These are phyloP conservation scores for Colletotrichum truncatum DNA, from an alignment of 2,329 filamentous ascomycete genomes.

Conservation along the genomic window DNA sequence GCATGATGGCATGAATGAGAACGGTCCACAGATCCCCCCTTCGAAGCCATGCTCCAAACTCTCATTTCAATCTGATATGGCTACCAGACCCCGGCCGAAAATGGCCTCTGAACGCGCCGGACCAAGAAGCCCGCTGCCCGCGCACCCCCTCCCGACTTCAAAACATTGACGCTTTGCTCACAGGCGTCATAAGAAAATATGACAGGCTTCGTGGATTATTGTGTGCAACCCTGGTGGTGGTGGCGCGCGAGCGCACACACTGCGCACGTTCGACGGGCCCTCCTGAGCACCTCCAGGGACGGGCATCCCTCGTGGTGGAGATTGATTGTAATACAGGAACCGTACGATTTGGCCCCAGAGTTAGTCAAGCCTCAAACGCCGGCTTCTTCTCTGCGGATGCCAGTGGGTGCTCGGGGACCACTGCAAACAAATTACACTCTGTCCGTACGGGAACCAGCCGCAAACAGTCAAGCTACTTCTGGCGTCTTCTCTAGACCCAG, in stretches of 20 bases:
- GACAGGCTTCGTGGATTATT: background rate
- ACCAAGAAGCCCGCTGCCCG: background rate
- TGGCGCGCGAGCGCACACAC: background rate
- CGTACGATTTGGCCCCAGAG: background rate
- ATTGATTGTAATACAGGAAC: background rate
- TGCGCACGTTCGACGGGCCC: background rate
- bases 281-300: background rate
- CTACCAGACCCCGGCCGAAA: background rate
- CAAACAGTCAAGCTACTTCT: too few relatives aligned
- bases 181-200: background rate
- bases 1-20: background rate
- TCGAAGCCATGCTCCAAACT: background rate
- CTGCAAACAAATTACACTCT: background rate
- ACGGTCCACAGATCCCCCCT: background rate
- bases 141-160: background rate
- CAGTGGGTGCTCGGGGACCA: background rate
- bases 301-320: background rate
- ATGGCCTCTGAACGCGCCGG: background rate
- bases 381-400: background rate
- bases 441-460: too few relatives aligned
- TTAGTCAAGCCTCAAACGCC: slow-evolving; percentile 18
- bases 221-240: background rate
- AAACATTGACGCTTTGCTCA: background rate
- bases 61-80: background rate
- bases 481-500: slow-evolving; percentile 7